Evolutionary conservation across 176 grass and related monocot species (phyloP), one percentile per base, ranked within the genome.

Genomic region (Tuctoria greenei): DNA sequence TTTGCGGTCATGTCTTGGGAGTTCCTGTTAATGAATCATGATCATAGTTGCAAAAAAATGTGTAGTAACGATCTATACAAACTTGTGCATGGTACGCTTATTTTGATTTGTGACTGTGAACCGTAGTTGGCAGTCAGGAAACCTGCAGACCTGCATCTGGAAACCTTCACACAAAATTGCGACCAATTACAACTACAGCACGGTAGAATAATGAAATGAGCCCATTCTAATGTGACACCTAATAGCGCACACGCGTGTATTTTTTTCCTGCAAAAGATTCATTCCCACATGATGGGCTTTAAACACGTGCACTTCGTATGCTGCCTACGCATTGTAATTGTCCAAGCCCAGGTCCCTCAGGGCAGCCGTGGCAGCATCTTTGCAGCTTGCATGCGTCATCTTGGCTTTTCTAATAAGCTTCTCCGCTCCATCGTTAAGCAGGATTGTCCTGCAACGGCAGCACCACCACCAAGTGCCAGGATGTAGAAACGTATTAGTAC

Each of bases 331-430:
- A 73, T 90, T 94, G 84, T 92, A 98, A 61, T 94, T 84, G 43
- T 94, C 87, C 37, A 98, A 78, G 10, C 91, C 91, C 8, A 98
- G 84, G 73, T 98, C 95, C 80, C 91, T 94, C 72, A 94, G 38
- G 73, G 95, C 91, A 74, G 79, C 87, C n/a, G 84, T 90, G 66
- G 89, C 88, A 76, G 95, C 91, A 88, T 91, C 89, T 69, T 94
- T 98, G 82, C 95, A 92, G 66, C 45, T 88, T 50, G 76, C 76
- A 21, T 92, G 95, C 52, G 85, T 81, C 62, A 60, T 73, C 86
- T 92, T 94, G 17, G 95, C 84, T 64, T 89, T 94, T 75, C 91
- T 93, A 55, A 94, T 86, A 51, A 94, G 84, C 39, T 92, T 94
- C 82, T 98, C 95, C 14, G 86, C 84, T 2, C 91, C 91, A 84